These are phyloP conservation scores for Sugiyamaella novakii DNA, from an alignment of 1,139 yeast species.

Conservation along the genomic window DNA sequence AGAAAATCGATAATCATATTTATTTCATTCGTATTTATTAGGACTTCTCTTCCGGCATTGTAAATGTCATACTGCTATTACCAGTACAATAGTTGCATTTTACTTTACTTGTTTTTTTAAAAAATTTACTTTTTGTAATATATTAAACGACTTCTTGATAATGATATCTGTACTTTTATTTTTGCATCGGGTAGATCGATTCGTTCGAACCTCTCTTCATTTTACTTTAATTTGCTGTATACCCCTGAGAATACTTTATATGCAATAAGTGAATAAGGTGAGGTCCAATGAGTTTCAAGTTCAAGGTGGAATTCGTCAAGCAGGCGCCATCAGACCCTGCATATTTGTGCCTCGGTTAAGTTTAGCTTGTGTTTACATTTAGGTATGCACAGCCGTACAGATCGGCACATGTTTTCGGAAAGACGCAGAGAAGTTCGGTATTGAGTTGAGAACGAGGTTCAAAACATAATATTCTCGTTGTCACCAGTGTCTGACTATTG, in stretches of 20 bases:
- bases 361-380: conserved; percentile 4
- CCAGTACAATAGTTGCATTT: neutral
- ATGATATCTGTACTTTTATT: neutral
- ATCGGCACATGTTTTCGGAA: neutral
- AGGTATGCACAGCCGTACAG: conserved; percentile 13
- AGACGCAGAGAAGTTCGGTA: neutral
- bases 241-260: too few relatives aligned
- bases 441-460: too few relatives aligned
- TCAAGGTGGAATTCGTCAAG: too few relatives aligned
- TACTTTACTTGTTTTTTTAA: neutral
- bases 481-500: too few relatives aligned
- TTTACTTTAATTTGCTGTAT: too few relatives aligned
- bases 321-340: too few relatives aligned
- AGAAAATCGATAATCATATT: neutral
- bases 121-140: conserved; percentile 1
- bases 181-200: neutral
- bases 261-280: too few relatives aligned
- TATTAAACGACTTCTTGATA: conserved; percentile 1
- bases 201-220: too few relatives aligned
- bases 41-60: conserved; percentile 1
- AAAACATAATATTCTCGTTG: too few relatives aligned
- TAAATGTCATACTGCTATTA: neutral
- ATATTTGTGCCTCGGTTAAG: conserved; percentile 10
- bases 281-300: too few relatives aligned
- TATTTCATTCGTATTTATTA: conserved; percentile 14